Base-by-base conservation (phyloP, 345 rosid species). In the Eucalyptus fibrosa region DNA sequence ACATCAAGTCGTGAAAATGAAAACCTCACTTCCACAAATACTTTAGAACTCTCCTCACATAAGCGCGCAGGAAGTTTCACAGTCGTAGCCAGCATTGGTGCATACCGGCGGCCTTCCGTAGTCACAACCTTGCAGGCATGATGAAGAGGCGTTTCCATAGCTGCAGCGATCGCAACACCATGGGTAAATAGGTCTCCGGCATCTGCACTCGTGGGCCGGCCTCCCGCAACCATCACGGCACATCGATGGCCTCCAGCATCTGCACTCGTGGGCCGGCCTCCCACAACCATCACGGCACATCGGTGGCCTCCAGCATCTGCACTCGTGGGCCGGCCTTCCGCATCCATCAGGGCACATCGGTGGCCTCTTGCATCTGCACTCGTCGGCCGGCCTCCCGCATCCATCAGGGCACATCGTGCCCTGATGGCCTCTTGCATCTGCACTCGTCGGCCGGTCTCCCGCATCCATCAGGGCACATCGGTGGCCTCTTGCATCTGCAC, bases 201-300 rank as follows among this genome's bases (percentile, higher is more conserved):
- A 77, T 37, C 15, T 21, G 88, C 96, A 92, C 7, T 95, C 69
- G 9, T 30, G 87, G 50, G 87, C 53, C 5, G 51, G 90, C 87
- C 40, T 83, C 12, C 90, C 34, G 4, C 23, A 23, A 6, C 28
- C 9, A 19, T 77, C 14, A 3, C 3, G 7, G 44, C 82, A 72
- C 14, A 5, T 6, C 8, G 34, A 1, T 83, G 53, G 53, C 45
- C 26, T 45, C 47, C 5, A 2, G 30, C 50, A 83, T 15, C 34
- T 23, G 30, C 23, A 8, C 21, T 45, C 30, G 50, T 40, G 30
- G 5, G 53, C 26, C 6, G 8, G 69, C 69, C 17, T 28, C 2
- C 69, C 32, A 8, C 69, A 62, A 6, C 69, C 69, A 28, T 62
- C 32, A 10, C 2, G 4, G 69, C 69, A 60, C 32, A 13, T 12